phyloP scores from a whole-genome alignment of 768 basidiomycete species.

The Trametes meyenii region DNA sequence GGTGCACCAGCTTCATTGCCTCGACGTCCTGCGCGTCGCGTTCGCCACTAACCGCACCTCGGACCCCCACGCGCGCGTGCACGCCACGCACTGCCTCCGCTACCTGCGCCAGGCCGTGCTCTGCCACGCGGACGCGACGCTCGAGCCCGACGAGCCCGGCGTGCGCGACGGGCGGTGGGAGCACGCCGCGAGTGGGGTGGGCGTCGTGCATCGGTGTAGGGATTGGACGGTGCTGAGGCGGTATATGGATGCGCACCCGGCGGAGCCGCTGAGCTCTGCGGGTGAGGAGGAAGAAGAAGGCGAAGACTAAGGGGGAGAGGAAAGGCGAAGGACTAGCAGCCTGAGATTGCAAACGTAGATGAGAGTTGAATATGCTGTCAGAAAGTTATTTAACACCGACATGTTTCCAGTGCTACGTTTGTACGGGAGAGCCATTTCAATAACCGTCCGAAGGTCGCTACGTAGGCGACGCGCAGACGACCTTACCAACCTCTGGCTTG shows the following conservation, averaged over 20 bases:
- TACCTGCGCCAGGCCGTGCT: slow-evolving; percentile 33
- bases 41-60: slow-evolving; percentile 17
- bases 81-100: slow-evolving; percentile 33
- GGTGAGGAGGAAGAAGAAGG: too few species aligned
- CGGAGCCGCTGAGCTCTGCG: not conserved
- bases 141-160: slow-evolving; percentile 26
- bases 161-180: slow-evolving; percentile 6
- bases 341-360: too few species aligned
- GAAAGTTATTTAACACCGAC: too few species aligned
- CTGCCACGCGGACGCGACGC: slow-evolving; percentile 34
- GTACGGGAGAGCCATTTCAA: too few species aligned
- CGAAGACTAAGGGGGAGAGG: too few species aligned
- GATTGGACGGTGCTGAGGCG: slow-evolving; percentile 26
- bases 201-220: slow-evolving; percentile 22
- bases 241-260: slow-evolving; percentile 23
- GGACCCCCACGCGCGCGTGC: slow-evolving; percentile 1
- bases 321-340: too few species aligned
- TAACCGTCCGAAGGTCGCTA: too few species aligned
- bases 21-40: slow-evolving; percentile 31
- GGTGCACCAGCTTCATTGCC: slow-evolving; percentile 35
- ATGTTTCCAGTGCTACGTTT: too few species aligned
- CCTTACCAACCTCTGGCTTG: too few species aligned
- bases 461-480: too few species aligned
- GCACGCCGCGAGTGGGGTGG: slow-evolving; percentile 20
- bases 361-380: too few species aligned